These are phyloP conservation scores for Calonectria fujianensis DNA, from an alignment of 2,329 filamentous ascomycete genomes.

Conservation along the genomic window DNA sequence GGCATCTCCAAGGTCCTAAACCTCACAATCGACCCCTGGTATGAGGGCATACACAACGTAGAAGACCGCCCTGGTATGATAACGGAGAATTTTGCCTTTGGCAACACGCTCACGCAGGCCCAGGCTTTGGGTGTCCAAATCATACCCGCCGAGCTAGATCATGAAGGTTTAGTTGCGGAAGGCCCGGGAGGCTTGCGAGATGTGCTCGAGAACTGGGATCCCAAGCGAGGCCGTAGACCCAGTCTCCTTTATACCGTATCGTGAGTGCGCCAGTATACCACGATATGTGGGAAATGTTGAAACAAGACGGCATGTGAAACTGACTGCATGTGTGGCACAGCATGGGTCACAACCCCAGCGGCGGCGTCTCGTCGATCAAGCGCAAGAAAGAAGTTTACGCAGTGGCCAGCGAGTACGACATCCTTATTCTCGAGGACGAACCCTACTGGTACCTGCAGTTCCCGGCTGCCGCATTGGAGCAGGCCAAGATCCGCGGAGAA, in stretches of 20 bases:
- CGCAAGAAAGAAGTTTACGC: constrained; percentile 87
- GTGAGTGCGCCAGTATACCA: constrained; percentile 68
- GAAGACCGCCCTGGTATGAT: constrained; percentile 84
- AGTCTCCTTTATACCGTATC: constrained; percentile 94
- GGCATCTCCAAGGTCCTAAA: constrained; percentile 87
- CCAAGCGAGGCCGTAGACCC: constrained; percentile 81
- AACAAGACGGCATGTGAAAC: constrained; percentile 15
- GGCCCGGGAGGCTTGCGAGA: constrained; percentile 85
- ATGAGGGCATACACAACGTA: constrained; percentile 78
- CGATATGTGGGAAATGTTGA: background rate
- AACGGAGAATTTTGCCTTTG: constrained; percentile 87
- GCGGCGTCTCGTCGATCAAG: constrained; percentile 82
- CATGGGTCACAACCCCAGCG: constrained; percentile 89
- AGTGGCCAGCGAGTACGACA: constrained; percentile 87
- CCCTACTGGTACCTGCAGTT: constrained; percentile 98
- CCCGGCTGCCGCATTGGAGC: constrained; percentile 77
- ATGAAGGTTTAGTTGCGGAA: constrained; percentile 84
- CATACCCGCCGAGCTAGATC: constrained; percentile 84
- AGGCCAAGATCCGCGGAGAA: constrained; percentile 69
- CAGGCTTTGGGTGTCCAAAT: constrained; percentile 82
- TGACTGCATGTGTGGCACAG: constrained; percentile 25
- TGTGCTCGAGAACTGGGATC: constrained; percentile 89
- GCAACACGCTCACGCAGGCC: constrained; percentile 82
- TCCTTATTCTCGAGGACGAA: constrained; percentile 95
- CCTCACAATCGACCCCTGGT: constrained; percentile 85